Base-by-base conservation (phyloP, 257 asterid species). In the Lithospermum erythrorhizon region DNA sequence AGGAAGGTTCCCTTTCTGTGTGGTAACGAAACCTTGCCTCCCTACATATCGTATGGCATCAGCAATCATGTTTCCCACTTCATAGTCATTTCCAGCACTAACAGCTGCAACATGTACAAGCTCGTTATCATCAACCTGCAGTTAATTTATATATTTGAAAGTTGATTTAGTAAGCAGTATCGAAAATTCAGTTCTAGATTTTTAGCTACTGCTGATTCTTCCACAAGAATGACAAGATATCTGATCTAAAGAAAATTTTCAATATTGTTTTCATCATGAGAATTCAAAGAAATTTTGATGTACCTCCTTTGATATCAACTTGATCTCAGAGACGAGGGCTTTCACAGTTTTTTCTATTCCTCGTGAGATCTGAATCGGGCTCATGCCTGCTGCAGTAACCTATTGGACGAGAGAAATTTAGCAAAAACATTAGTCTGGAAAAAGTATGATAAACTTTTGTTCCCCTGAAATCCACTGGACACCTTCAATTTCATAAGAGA, bases 51-150 rank as follows among this genome's bases (percentile, higher is more conserved):
- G 72, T 70, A 89, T 65, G 65, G 97, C 97, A 61, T 81, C 78
- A 8, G 83, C 77, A 41, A 89, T 83, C 91, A 89, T 79, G 67
- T 66, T 78, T 27, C 95, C 97, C 0, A 86, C 47, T 9, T 64
- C 75, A 64, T 74, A 71, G 64, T 86, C 95, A 54, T 89, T 89
- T 70, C 97, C 95, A 17, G 97, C 94, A 75, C 97, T 89, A 53
- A 89, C 94, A 59, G 97, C 86, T 61, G 95, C 97, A 66, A 89
- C 95, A 71, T 82, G 68, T 27, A 78, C 86, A 11, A 86, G 82
- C 69, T 89, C 95, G 47, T 80, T 86, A 74, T 86, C 97, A 81
- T 83, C 83, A 68, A 83, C 95, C 96, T 89, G 73, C 62, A 69
- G 57, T 21, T 54, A 6, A 55, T 7, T 35, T 35, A 55, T 18